Base-by-base conservation (phyloP, 352 stramenopile genomes). In the Phytophthora ramorum region DNA sequence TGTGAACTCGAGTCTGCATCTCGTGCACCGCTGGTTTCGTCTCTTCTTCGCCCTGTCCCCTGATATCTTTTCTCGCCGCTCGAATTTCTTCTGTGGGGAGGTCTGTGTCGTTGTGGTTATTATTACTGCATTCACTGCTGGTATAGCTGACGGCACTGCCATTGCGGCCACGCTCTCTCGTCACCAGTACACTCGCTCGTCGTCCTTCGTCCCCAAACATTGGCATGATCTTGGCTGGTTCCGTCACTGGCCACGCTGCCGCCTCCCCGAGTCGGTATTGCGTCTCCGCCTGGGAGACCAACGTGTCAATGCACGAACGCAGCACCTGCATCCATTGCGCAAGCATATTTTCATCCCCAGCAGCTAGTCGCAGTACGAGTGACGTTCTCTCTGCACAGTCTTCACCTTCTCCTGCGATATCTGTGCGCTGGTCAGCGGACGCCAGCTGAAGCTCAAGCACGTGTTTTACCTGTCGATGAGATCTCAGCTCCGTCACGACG, bases 311-410 rank as follows among this genome's bases (percentile, higher is more conserved):
- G 43, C 82, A 85, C 16, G 73, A 68, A 4, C 75, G 71, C 1
- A 93, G 38, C 4, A 54, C 76, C 12, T 73, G 58, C 22, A 93
- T 53, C 85, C 85, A 93, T 24, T 66, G 71, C 50, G 76, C 58
- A 24, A 84, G 75, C 9, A 63, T 69, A 14, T 41, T 32, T 14
- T 73, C 58, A 17, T 89, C 71, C 0, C 43, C 44, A 5, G 77
- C 77, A 9, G 66, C 72, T 3, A 93, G 57, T 10, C 83, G 68
- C 1, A 93, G 52, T 26, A 76, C 72, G 12, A 78, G 59, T 1
- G 64, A 35, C 1, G 26, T 46, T 3, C 22, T 28, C 13, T 66
- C 35, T 41, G 13, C 35, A 41, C 35, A 7, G 0, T 44, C 52
- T 17, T 63, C 37, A 46, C 62, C 56, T 24, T 22, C 9, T 41